Evolutionary conservation across 441 rosid species (phyloP).

Genomic region (Mallotus repandus): DNA sequence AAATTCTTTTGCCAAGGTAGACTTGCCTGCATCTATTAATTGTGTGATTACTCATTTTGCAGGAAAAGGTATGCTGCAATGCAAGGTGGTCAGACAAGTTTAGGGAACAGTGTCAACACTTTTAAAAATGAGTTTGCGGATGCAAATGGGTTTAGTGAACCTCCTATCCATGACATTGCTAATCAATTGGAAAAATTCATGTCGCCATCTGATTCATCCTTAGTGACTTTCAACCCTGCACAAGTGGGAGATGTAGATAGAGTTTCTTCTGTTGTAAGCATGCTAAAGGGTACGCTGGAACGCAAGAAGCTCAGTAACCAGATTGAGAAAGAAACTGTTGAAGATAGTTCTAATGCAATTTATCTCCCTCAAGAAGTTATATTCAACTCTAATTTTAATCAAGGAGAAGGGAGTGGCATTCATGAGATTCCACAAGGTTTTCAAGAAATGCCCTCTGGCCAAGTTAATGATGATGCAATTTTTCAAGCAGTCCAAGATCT

Average conservation of each 20-base stretch:
- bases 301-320: slow-evolving; percentile 51
- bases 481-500: slow-evolving; percentile 35
- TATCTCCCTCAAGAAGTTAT: slow-evolving; percentile 36
- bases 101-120: slow-evolving; percentile 30
- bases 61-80: slow-evolving; percentile 72
- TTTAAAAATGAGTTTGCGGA: slow-evolving; percentile 40
- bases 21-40: background rate
- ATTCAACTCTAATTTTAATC: slow-evolving; percentile 28
- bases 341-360: slow-evolving; percentile 37
- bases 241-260: slow-evolving; percentile 42
- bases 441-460: slow-evolving; percentile 34
- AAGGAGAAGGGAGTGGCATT: slow-evolving; percentile 32
- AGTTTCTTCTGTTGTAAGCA: slow-evolving; percentile 62
- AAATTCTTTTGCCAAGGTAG: too few species aligned
- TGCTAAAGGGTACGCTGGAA: slow-evolving; percentile 67
- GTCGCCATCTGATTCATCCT: slow-evolving; percentile 54
- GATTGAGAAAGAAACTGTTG: slow-evolving; percentile 35
- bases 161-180: slow-evolving; percentile 36
- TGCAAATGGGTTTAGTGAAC: slow-evolving; percentile 35
- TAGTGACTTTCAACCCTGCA: slow-evolving; percentile 41
- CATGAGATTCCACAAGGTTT: slow-evolving; percentile 33
- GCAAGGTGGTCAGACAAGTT: slow-evolving; percentile 47
- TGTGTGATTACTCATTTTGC: slow-evolving; percentile 12
- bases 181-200: slow-evolving; percentile 41
- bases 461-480: slow-evolving; percentile 27